Conservation (phyloP, 2,329 filamentous ascomycete genomes). For the Pestalotiopsis fici region DNA sequence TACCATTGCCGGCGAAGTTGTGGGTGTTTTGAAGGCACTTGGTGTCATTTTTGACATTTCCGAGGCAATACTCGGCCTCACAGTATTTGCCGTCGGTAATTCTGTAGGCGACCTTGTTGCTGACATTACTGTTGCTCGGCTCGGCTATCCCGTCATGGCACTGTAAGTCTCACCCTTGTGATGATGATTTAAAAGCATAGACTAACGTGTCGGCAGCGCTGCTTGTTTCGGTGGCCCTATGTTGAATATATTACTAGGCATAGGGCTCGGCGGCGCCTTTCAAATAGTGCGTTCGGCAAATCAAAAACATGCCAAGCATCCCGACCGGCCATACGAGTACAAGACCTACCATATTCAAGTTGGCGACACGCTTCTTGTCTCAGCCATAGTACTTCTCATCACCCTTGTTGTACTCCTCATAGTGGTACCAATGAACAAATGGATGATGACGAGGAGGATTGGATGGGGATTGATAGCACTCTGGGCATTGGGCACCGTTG, state of each 20-base stretch:
- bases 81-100: constrained; percentile 95
- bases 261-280: constrained; percentile 87
- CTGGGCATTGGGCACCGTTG: constrained; percentile 78
- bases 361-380: constrained; percentile 82
- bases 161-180: constrained; percentile 46
- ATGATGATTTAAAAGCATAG: neutral
- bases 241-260: constrained; percentile 94
- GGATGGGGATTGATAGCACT: constrained; percentile 78
- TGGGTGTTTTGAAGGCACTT: constrained; percentile 89
- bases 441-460: constrained; percentile 81
- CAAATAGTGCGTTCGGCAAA: constrained; percentile 77
- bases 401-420: constrained; percentile 80
- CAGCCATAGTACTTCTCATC: constrained; percentile 77
- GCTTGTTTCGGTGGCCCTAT: constrained; percentile 98
- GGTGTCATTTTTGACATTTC: constrained; percentile 92
- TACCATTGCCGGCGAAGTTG: constrained; percentile 92
- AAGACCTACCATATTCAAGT: constrained; percentile 82
- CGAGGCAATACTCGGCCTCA: constrained; percentile 91
- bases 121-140: constrained; percentile 87
- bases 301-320: constrained; percentile 66
- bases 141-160: constrained; percentile 97
- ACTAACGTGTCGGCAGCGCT: constrained; percentile 48
- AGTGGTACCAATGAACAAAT: constrained; percentile 80
- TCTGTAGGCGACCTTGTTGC: constrained; percentile 92
- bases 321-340: constrained; percentile 64